These are phyloP conservation scores for Globisporangium apiculatum DNA, from an alignment of 352 stramenopile genomes.

Conservation along the genomic window DNA sequence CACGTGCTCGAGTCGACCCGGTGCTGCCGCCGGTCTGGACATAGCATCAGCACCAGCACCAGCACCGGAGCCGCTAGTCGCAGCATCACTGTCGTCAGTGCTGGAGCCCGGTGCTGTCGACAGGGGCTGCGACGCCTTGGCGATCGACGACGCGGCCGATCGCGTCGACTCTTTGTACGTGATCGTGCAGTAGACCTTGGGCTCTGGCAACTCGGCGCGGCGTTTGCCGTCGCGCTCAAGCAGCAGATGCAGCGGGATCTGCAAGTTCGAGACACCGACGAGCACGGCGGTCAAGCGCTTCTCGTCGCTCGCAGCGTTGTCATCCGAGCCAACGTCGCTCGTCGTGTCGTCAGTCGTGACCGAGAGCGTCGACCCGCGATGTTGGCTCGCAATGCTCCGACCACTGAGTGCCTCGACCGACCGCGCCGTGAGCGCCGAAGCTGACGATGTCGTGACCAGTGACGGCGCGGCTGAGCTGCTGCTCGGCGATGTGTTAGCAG, in stretches of 20 bases:
- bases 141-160: constrained; percentile 58
- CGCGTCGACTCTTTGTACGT: constrained; percentile 72
- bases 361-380: constrained; percentile 21
- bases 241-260: constrained; percentile 38
- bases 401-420: constrained; percentile 12
- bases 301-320: constrained; percentile 40
- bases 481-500: background rate
- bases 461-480: background rate
- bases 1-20: constrained; percentile 35
- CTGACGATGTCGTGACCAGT: constrained; percentile 10
- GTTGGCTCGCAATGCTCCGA: background rate
- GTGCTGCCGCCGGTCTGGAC: background rate
- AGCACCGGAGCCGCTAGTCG: constrained; percentile 5
- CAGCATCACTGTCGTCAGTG: background rate
- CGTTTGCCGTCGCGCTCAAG: constrained; percentile 16
- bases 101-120: constrained; percentile 6
- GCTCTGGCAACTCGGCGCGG: constrained; percentile 18
- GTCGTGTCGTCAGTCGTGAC: constrained; percentile 59
- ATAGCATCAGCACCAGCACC: constrained; percentile 5
- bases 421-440: constrained; percentile 21
- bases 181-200: constrained; percentile 80
- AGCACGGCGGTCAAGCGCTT: constrained; percentile 67
- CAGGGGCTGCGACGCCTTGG: constrained; percentile 26
- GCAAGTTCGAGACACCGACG: constrained; percentile 65
- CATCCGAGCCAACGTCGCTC: constrained; percentile 54